These are phyloP conservation scores for Acer negundo DNA, from an alignment of 345 rosid genomes.

Conservation along the genomic window DNA sequence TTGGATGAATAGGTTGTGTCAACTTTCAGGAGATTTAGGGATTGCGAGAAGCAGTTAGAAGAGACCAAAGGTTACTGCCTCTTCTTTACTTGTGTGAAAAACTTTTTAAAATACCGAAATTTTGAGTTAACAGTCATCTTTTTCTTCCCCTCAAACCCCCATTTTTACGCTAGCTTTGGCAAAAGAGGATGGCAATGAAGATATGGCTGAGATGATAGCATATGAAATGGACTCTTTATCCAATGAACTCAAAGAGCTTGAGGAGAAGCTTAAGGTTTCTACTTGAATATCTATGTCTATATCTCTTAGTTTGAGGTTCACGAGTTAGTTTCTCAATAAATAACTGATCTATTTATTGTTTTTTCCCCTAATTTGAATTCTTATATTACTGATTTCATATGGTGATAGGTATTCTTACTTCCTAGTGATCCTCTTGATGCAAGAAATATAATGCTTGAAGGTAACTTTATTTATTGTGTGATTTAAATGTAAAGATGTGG, in stretches of 20 bases:
- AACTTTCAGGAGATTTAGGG: conserved; percentile 67
- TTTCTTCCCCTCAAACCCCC: neutral
- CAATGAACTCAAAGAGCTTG: conserved; percentile 63
- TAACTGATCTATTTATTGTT: neutral
- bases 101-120: neutral
- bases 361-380: neutral
- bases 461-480: conserved; percentile 34
- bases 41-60: conserved; percentile 79
- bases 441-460: conserved; percentile 97
- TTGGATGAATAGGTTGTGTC: conserved; percentile 65
- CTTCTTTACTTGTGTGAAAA: conserved; percentile 11
- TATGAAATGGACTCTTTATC: conserved; percentile 72
- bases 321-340: neutral
- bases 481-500: neutral
- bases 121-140: conserved; percentile 6
- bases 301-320: neutral
- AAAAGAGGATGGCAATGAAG: conserved; percentile 75
- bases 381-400: conserved; percentile 13
- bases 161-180: conserved; percentile 53
- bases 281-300: neutral
- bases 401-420: conserved; percentile 65
- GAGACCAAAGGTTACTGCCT: conserved; percentile 64
- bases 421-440: conserved; percentile 95
- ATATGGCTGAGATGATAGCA: conserved; percentile 94
- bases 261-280: conserved; percentile 83